These are phyloP conservation scores for Fulvia fulva DNA, from an alignment of 2,329 filamentous ascomycete species.

Conservation along the genomic window DNA sequence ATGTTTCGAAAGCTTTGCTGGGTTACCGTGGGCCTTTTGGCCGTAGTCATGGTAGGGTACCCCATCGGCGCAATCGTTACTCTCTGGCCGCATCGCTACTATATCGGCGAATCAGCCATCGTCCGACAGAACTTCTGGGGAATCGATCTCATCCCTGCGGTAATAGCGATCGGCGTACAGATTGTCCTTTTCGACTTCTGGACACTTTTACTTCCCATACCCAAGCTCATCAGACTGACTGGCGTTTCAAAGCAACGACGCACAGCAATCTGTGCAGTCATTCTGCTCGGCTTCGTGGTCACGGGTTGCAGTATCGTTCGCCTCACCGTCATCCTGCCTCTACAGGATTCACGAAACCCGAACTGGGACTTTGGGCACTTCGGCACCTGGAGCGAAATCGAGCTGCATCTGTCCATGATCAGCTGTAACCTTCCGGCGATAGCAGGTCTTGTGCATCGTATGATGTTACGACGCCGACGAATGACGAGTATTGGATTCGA, in stretches of 20 bases:
- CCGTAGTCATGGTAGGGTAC: conserved; percentile 1
- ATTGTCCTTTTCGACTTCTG: conserved; percentile 12
- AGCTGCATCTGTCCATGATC: conserved; percentile 11
- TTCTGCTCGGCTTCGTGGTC: conserved; percentile 13
- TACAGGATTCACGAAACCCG: conserved; percentile 11
- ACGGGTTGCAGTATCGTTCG: conserved; percentile 15
- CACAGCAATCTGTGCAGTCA: conserved; percentile 9
- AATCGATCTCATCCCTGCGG: conserved; percentile 5
- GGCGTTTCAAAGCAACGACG: conserved; percentile 8
- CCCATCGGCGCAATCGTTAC: conserved; percentile 3
- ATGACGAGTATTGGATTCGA: not conserved
- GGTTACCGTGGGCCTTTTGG: conserved; percentile 1
- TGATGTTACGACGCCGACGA: not conserved
- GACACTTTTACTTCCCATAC: conserved; percentile 14
- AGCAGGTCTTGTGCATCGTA: conserved; percentile 11
- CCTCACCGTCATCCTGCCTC: conserved; percentile 7
- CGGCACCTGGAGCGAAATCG: conserved; percentile 7
- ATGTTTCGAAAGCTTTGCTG: conserved; percentile 14
- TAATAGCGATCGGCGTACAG: conserved; percentile 6
- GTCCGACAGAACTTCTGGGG: conserved; percentile 1
- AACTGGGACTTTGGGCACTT: conserved; percentile 16
- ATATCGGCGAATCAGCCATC: conserved; percentile 7
- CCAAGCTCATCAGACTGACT: conserved; percentile 10
- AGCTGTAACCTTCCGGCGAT: conserved; percentile 14
- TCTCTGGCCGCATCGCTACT: conserved; percentile 11